Evolutionary conservation across 1,284 basidiomycete genomes (phyloP).

Genomic region (Marasmius oreades): DNA sequence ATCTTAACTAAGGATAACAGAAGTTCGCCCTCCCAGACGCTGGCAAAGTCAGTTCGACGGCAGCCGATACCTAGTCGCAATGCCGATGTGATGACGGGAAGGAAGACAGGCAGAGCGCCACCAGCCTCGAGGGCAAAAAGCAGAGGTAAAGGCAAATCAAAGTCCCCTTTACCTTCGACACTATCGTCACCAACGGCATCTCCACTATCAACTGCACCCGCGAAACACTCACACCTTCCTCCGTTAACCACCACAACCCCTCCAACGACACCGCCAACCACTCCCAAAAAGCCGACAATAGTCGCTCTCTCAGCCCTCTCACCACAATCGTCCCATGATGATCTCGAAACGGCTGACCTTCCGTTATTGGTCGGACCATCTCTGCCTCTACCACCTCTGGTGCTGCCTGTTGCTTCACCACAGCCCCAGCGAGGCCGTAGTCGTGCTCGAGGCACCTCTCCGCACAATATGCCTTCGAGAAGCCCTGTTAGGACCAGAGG

Average conservation of each 20-base stretch:
- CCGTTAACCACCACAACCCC: neutral
- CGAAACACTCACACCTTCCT: neutral
- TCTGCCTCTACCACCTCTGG: neutral
- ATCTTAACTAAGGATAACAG: neutral
- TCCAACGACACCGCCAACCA: neutral
- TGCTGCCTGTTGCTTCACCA: neutral
- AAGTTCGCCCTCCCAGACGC: neutral
- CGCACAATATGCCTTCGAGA: neutral
- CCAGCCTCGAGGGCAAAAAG: neutral
- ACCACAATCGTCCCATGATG: neutral
- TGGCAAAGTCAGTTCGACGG: neutral
- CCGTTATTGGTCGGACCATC: neutral
- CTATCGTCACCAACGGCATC: neutral
- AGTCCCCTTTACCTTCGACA: neutral
- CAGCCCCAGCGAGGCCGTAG: neutral
- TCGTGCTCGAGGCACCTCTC: neutral
- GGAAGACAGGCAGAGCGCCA: neutral
- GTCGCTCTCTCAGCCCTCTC: neutral
- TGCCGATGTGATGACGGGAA: neutral
- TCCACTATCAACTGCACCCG: neutral
- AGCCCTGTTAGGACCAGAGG: slow-evolving; percentile 2
- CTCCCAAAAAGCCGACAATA: neutral
- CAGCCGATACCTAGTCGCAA: neutral
- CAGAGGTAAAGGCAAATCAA: neutral
- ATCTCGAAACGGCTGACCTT: neutral